Evolutionary conservation across 2,329 filamentous ascomycete species (phyloP), one percentile per base, ranked within the genome.

Genomic region (Colletotrichum abscissum): DNA sequence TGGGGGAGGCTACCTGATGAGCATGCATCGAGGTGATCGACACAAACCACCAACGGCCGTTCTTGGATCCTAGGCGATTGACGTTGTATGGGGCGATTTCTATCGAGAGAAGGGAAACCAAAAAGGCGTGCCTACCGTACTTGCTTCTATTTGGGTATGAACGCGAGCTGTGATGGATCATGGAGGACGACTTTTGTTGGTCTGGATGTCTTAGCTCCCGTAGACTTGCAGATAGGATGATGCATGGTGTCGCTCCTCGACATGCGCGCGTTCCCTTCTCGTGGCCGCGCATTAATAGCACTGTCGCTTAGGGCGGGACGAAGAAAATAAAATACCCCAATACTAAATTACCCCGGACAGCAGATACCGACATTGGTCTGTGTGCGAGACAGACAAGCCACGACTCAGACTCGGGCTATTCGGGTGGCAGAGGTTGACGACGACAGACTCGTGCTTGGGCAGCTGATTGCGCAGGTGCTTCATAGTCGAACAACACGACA

Each of bases 271-370:
- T 42, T 19, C 24, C 59, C 42, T 55, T 33, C 57, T 26, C 28
- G 38, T 46, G 54, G 42, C 55, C 63, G 65, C 38, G 54, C 30
- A 7, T 38, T 14, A 14, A 5, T 28, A 24, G 30, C 22, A 7
- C 54, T 35, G 35, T 70, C 70, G 70, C 70, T 65, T 73, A 56
- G 55, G 58, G 70, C 67, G 70, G 59, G 46, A 24, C 28, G 26
- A 65, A 52, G 19, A 49, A 22, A 22, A 49, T n/a, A 22, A 49
- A 49, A 49, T 1, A 22, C 19, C 19, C 16, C 16, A 49, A 11
- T 9, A 49, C 19, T 8, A 49, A 49, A 49, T n/a, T 49, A 49
- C 16, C 42, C 42, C 19, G 42, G 19, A 49, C 8, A 60, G n/a
- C 42, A 69, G 33, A 54, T 24, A 30, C 19, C n/a, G 24, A 30